Evolutionary conservation across 2,329 filamentous ascomycete genomes (phyloP), one percentile per base, ranked within the genome.

Genomic region (Trichoderma atroviride): DNA sequence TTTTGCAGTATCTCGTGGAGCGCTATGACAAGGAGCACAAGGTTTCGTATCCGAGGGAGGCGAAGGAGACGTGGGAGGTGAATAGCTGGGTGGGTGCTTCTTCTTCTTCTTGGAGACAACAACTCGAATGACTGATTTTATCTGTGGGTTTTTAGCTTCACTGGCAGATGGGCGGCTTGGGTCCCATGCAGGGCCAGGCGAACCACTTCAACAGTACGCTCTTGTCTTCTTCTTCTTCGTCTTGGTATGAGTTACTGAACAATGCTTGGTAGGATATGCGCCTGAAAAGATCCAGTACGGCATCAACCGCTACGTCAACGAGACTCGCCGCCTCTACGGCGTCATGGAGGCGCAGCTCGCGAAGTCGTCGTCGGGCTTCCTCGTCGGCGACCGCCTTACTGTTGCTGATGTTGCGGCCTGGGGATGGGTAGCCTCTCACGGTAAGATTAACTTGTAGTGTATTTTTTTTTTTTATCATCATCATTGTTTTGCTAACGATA

Each of bases 251-350:
- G 7, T 6, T 43, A n/a, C 40, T 43, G 7, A 43, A 58, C 31
- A 4, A 4, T 22, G 22, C 4, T n/a, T 24, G 19, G 31, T 69
- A 87, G 85, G 84, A 68, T 96, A 97, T 76, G 93, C 93, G 0
- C 92, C 92, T 0, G 91, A 94, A 78, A 89, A 87, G 78, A 95
- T 97, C 75, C 84, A 90, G 75, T 97, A 97, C 78, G 93, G 91
- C 71, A 88, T 96, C 68, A 88, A 92, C 76, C 87, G 94, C 59
- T 97, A 97, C 81, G 83, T 85, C 76, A 96, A 93, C 77, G 94
- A 97, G 82, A 93, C 91, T 0, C 86, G 90, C n/a, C 89, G 94
- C 16, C 84, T 97, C 1, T 97, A 96, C 81, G 84, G 88, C 63
- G 90, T 93, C 24, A 82, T 97, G 70, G 90, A 97, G 76, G 88